phyloP scores from a whole-genome alignment of 192 early-diverging fungal genomes.

The Rhizoclosmatium sp. region DNA sequence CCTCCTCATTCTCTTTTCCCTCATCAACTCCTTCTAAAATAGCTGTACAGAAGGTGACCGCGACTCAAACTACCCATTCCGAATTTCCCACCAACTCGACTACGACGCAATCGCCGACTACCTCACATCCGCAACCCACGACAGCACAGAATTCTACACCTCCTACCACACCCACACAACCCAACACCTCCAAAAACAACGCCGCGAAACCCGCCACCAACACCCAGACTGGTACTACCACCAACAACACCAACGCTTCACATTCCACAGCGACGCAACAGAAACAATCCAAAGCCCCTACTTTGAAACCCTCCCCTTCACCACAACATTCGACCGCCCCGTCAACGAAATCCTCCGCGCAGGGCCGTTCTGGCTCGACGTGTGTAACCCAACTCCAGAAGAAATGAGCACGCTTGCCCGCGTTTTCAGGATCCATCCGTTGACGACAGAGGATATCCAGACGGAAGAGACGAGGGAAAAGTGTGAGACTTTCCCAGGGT shows the following conservation, averaged over 20 bases:
- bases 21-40: neutral
- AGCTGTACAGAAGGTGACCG: neutral
- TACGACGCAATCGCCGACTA: slow-evolving; percentile 10
- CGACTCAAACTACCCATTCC: neutral
- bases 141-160: neutral
- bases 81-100: neutral
- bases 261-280: slow-evolving; percentile 53
- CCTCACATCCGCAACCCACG: neutral
- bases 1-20: neutral
- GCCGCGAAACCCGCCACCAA: neutral
- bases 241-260: slow-evolving; percentile 34
- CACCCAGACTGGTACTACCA: slow-evolving; percentile 25
- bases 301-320: slow-evolving; percentile 44
- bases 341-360: slow-evolving; percentile 36
- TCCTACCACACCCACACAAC: neutral
- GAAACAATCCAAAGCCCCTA: slow-evolving; percentile 30
- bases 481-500: slow-evolving; percentile 89
- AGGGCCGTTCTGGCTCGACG: slow-evolving; percentile 63
- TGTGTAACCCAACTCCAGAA: slow-evolving; percentile 49
- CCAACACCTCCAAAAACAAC: neutral
- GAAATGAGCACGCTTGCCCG: slow-evolving; percentile 52
- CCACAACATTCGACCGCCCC: neutral
- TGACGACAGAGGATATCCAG: slow-evolving; percentile 91
- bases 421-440: slow-evolving; percentile 84
- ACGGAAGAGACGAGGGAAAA: slow-evolving; percentile 92